Evolutionary conservation across 1,284 basidiomycete species (phyloP), one percentile per base, ranked within the genome.

Genomic region (Moesziomyces antarcticus): DNA sequence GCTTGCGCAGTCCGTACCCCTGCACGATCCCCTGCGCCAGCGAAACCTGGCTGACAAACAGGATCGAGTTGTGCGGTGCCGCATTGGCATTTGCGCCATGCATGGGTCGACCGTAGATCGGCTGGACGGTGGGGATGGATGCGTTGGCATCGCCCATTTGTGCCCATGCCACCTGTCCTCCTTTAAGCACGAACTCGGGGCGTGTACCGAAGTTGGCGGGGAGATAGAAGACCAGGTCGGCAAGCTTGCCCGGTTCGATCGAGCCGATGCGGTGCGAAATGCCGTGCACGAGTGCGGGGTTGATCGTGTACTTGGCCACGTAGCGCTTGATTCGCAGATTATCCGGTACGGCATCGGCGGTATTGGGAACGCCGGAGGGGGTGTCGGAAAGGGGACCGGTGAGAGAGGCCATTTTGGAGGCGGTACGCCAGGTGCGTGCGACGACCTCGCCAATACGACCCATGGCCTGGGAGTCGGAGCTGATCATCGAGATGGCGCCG

Each of bases 271-370:
- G 74, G 82, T 97, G 91, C 53, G 90, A 91, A 73, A 97, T 92
- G 16, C 96, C 96, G 76, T 98, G 95, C 0, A 93, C 91, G 72
- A 99, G 93, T 0, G 96, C 97, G 0, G 97, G 94, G 83, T 99
- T 99, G 84, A 99, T 90, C 11, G 96, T 99, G 85, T 98, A 97
- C 84, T 99, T 99, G 14, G 95, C 89, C 21, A 99, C 88, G 85
- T 98, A 99, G 62, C 96, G 89, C 87, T 97, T 98, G 59, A 98
- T 96, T n/a, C 96, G 88, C n/a, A 88, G 89, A 83, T 99, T 99
- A 85, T 99, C 97, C 50, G 85, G 88, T 1, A 88, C 87, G 9
- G 69, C 83, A 82, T 76, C 76, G 83, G 94, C 92, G 0, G 56
- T 55, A 30, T 70, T 56, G 6, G 65, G 59, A 1, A 61, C 44